Evolutionary conservation across 2,329 filamentous ascomycete genomes (phyloP).

Genomic region (Fusarium robinianum): DNA sequence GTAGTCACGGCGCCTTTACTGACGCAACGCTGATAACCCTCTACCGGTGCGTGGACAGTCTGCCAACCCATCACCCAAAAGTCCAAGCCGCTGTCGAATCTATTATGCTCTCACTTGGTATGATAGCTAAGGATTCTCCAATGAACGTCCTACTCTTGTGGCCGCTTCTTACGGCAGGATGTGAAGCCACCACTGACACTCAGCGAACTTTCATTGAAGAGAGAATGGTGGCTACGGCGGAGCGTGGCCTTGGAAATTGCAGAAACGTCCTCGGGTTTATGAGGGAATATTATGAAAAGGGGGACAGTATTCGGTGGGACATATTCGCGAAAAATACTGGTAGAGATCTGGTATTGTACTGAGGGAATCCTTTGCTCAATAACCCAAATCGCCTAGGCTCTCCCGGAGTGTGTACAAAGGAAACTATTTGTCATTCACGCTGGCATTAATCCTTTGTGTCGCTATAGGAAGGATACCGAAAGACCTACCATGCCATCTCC

Average conservation of each 20-base stretch:
- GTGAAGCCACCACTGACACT: slow-evolving; percentile 1
- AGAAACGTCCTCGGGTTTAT: slow-evolving; percentile 7
- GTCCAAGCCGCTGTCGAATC: background rate
- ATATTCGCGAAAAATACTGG: slow-evolving; percentile 10
- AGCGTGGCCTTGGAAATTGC: slow-evolving; percentile 5
- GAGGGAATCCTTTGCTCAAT: too few species aligned
- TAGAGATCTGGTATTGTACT: slow-evolving; percentile 11
- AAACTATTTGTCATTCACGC: too few species aligned
- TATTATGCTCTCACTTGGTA: background rate
- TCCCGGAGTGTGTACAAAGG: too few species aligned
- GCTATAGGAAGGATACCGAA: too few species aligned
- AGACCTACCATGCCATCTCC: too few species aligned
- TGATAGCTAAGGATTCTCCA: background rate
- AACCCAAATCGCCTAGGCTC: too few species aligned
- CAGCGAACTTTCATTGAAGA: background rate
- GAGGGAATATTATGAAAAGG: slow-evolving; percentile 13
- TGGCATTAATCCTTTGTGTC: too few species aligned
- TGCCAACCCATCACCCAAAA: background rate
- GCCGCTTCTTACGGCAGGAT: slow-evolving; percentile 12
- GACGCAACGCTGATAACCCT: slow-evolving; percentile 10
- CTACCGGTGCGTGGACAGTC: background rate
- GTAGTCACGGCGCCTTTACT: background rate
- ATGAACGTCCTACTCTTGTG: slow-evolving; percentile 7
- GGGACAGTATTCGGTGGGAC: slow-evolving; percentile 7
- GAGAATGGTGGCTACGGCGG: slow-evolving; percentile 6